Evolutionary conservation across 2,329 filamentous ascomycete species (phyloP).

Genomic region (Botrytis pseudocinerea): DNA sequence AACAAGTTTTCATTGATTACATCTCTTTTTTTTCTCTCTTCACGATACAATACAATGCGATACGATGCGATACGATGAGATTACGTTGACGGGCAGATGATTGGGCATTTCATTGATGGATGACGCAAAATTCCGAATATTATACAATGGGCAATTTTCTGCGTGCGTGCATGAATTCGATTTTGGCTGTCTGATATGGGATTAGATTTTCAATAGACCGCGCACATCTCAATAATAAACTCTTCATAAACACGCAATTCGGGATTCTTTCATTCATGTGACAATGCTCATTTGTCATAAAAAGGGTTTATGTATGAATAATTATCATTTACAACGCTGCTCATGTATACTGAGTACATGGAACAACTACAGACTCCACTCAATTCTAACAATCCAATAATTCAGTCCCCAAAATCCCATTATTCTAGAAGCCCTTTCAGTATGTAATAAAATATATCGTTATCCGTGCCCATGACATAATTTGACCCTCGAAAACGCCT

Average conservation of each 20-base stretch:
- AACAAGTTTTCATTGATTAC: slow-evolving; percentile 19
- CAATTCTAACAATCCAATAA: background rate
- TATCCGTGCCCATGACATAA: background rate
- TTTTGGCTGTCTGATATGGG: slow-evolving; percentile 11
- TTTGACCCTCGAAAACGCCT: background rate
- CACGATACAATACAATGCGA: background rate
- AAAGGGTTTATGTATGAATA: background rate
- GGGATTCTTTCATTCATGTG: background rate
- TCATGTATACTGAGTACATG: background rate
- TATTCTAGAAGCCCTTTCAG: background rate
- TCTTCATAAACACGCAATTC: background rate
- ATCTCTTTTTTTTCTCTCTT: background rate
- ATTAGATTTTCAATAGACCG: slow-evolving; percentile 19
- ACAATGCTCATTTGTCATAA: background rate
- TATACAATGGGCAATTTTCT: background rate
- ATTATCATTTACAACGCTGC: background rate
- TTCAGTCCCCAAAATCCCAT: background rate
- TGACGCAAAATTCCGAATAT: slow-evolving; percentile 1
- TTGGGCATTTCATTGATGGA: slow-evolving; percentile 11
- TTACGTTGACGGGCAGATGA: slow-evolving; percentile 9
- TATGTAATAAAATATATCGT: background rate
- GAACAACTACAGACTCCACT: background rate
- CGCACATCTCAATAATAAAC: background rate
- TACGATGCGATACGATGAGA: slow-evolving; percentile 2
- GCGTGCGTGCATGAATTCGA: slow-evolving; percentile 7